phyloP scores from a whole-genome alignment of 2,329 filamentous ascomycete genomes.

The Aspergillus pseudoviridinutans region DNA sequence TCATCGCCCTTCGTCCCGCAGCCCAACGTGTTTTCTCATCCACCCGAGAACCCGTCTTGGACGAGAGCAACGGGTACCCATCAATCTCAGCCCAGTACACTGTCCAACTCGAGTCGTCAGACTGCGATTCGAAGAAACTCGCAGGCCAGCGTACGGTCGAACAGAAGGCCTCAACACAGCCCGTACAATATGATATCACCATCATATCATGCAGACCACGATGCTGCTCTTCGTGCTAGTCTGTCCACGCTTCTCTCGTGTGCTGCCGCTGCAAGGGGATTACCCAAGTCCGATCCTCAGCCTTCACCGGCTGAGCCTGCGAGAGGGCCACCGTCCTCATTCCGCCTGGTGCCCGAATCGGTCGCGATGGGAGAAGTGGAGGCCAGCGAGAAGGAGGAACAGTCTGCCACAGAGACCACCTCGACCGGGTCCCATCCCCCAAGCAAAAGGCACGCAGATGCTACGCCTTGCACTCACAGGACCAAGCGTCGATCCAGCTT shows the following conservation, averaged over 20 bases:
- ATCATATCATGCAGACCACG: slow-evolving; percentile 78
- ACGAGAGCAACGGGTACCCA: slow-evolving; percentile 42
- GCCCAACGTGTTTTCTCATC: slow-evolving; percentile 88
- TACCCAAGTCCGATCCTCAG: slow-evolving; percentile 58
- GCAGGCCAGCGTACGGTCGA: slow-evolving; percentile 27
- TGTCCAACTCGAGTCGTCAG: slow-evolving; percentile 31
- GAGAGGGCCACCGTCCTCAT: slow-evolving; percentile 46
- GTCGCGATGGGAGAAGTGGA: slow-evolving; percentile 48
- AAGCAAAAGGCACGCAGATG: slow-evolving; percentile 18
- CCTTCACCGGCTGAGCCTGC: slow-evolving; percentile 23
- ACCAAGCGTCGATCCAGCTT: slow-evolving; percentile 31
- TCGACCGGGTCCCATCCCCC: slow-evolving; percentile 16
- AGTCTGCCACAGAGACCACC: slow-evolving; percentile 18
- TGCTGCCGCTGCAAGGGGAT: slow-evolving; percentile 78
- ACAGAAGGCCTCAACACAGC: slow-evolving; percentile 47
- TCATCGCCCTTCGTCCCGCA: slow-evolving; percentile 69
- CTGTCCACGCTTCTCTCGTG: slow-evolving; percentile 95
- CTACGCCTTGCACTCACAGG: slow-evolving; percentile 12
- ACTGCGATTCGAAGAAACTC: slow-evolving; percentile 38
- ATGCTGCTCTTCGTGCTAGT: slow-evolving; percentile 85
- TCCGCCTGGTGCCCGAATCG: slow-evolving; percentile 59
- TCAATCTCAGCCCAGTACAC: slow-evolving; percentile 48
- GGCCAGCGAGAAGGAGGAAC: slow-evolving; percentile 20
- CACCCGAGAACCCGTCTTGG: slow-evolving; percentile 51
- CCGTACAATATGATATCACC: slow-evolving; percentile 68